These are phyloP conservation scores for Brassica nigra DNA, from an alignment of 345 rosid genomes.

Conservation along the genomic window DNA sequence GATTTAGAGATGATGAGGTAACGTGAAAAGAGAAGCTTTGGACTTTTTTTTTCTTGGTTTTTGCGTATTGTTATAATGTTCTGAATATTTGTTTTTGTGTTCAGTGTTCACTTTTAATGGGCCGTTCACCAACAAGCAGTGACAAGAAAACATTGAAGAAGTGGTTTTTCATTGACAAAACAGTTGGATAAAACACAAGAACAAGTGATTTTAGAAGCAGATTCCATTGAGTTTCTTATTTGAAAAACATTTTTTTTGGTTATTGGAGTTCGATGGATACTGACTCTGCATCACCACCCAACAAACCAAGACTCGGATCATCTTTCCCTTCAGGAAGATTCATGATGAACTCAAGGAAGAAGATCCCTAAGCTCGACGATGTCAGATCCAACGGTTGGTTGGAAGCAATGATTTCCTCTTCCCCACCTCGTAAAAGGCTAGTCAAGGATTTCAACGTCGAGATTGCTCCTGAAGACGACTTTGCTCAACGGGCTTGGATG, in stretches of 20 bases:
- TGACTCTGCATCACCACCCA: slow-evolving; percentile 52
- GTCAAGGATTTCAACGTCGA: slow-evolving; percentile 59
- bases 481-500: slow-evolving; percentile 73
- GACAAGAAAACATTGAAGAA: slow-evolving; percentile 88
- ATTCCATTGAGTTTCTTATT: not conserved
- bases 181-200: slow-evolving; percentile 55
- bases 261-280: slow-evolving; percentile 55
- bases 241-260: slow-evolving; percentile 31
- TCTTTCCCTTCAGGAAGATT: slow-evolving; percentile 47
- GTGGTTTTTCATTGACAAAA: slow-evolving; percentile 92
- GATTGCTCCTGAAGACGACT: slow-evolving; percentile 51
- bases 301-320: slow-evolving; percentile 64
- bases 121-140: slow-evolving; percentile 64
- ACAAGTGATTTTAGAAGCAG: not conserved
- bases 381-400: slow-evolving; percentile 90
- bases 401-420: slow-evolving; percentile 92
- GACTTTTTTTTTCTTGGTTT: not conserved
- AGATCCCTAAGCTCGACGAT: slow-evolving; percentile 72
- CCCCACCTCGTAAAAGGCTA: slow-evolving; percentile 85
- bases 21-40: not conserved
- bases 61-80: not conserved
- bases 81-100: not conserved
- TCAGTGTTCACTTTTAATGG: slow-evolving; percentile 56
- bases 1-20: not conserved
- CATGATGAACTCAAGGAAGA: slow-evolving; percentile 53